Base-by-base conservation (phyloP, 2,329 filamentous ascomycete species). In the Paraconiothyrium brasiliense region DNA sequence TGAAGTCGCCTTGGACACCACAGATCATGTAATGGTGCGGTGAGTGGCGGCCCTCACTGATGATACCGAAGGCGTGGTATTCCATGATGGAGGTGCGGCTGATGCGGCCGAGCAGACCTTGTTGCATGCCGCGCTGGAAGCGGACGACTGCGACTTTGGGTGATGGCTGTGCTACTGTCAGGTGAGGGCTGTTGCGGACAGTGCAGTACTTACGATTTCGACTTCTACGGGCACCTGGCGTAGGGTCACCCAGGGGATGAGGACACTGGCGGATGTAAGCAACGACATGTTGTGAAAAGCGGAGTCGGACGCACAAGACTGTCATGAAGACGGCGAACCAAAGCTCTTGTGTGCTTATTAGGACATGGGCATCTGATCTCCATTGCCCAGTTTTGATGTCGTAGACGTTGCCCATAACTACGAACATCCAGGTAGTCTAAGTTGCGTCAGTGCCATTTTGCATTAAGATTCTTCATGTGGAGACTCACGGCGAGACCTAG, bases 281-380 rank as follows among this genome's bases (percentile, higher is more conserved):
- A 6, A 35, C 47, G 27, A 16, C 20, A 4, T 48, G 2, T 11
- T 1, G 24, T 30, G 2, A 10, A 1, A 22, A n/a, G 14, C 1
- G 14, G 20, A 9, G 13, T 8, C 2, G 3, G n/a, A 64, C 70
- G n/a, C 66, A 75, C 74, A 77, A 77, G 7, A 75, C 58, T 4
- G 75, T 77, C 75, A 77, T 77, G 58, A 76, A 76, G 1, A 74
- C 66, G 9, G 75, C 74, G 43, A 77, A 77, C 74, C 74, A 77
- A 0, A 77, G 66, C 44, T 77, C 75, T 63, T 77, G 75, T 9
- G 67, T 64, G 55, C 69, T 75, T 48, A 77, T 65, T n/a, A 77
- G 59, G 9, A 63, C 64, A 58, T 77, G 59, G 1, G 73, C 44
- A 48, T 74, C 61, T 35, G 67, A 37, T 43, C 68, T 66, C 74